Base-by-base conservation (phyloP, 23 red algal genomes). In the Pyropia haitanensis region DNA sequence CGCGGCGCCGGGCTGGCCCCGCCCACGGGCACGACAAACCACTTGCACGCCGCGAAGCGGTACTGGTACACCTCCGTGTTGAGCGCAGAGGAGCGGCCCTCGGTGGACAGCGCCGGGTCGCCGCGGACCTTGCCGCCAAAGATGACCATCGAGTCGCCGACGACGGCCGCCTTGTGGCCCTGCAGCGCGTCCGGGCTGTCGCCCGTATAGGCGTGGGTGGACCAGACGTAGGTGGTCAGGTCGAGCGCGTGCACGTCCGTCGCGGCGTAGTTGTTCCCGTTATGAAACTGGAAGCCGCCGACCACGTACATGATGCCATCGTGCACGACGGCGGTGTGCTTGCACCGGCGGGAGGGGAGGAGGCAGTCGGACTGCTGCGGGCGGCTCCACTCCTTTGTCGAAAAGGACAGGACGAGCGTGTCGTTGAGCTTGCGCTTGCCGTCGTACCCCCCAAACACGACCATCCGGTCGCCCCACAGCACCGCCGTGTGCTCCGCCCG, bases 401-500 rank as follows among this genome's bases (percentile, higher is more conserved):
- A 39, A 71, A 98, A 76, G 55, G 79, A 64, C 29, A 73, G 87
- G 16, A 88, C 83, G 49, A 64, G 77, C 14, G 75, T 88, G 54
- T 84, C 74, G 39, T 84, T 84, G 28, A 98, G 78, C 61, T 98
- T 98, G 71, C 73, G 80, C 73, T 85, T 89, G 14, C 85, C 85
- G 51, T 91, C 85, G 34, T 98, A 98, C 8, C 94, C 94, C 17
- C 94, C 94, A 77, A 98, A 98, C 44, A 98, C 73, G 49, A 98
- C 29, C 94, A 98, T 91, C n/a, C 56, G 51, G 61, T 91, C 61
- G 9, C 71, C 64, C 50, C 91, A 67, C 18, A 78, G 64, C 17
- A 98, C 80, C 18, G 94, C 85, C 21, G 86, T 80, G 52, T 98
- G 94, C 54, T 98, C 94, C 2, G 94, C 94, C 21, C 94, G 72